A percentile compares a stretch with the other conserved stretches of the same genome.
These are phyloP conservation scores for Sphagnum magellanicum DNA, from an alignment of 228 moss, liverwort and hornwort genomes.

Conservation along the genomic window DNA sequence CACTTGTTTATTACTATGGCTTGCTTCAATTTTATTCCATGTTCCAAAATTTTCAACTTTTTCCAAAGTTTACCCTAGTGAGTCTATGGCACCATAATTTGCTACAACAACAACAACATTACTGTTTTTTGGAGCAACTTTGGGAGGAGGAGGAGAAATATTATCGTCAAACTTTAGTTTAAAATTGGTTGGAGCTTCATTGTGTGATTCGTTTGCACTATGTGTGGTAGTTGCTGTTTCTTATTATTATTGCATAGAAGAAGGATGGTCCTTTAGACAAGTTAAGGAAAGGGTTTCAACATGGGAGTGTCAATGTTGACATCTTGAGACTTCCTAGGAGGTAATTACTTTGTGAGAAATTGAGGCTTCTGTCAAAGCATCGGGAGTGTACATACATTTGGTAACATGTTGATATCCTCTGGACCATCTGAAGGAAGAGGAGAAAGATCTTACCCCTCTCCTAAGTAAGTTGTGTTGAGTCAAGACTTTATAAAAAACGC, in stretches of 20 bases:
- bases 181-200: too few relatives aligned
- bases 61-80: slow-evolving; percentile 67
- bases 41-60: slow-evolving; percentile 69
- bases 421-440: slow-evolving; percentile 5
- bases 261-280: slow-evolving; percentile 14
- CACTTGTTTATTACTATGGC: neutral
- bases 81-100: slow-evolving; percentile 16
- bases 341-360: slow-evolving; percentile 43
- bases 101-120: too few relatives aligned
- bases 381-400: slow-evolving; percentile 27
- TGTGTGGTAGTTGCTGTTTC: too few relatives aligned
- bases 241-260: neutral
- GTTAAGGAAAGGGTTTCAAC: slow-evolving; percentile 43
- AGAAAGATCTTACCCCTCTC: slow-evolving; percentile 8
- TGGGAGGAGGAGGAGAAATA: neutral
- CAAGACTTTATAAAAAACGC: slow-evolving; percentile 9
- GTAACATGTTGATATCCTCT: slow-evolving; percentile 18
- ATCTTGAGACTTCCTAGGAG: slow-evolving; percentile 6
- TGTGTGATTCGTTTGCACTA: too few relatives aligned
- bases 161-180: slow-evolving; percentile 3
- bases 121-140: too few relatives aligned
- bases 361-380: slow-evolving; percentile 29
- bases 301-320: slow-evolving; percentile 30
- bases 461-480: slow-evolving; percentile 26
- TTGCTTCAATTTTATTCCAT: slow-evolving; percentile 1